phyloP scores from a whole-genome alignment of 495 filamentous ascomycete species.

The Usnea hakonensis region DNA sequence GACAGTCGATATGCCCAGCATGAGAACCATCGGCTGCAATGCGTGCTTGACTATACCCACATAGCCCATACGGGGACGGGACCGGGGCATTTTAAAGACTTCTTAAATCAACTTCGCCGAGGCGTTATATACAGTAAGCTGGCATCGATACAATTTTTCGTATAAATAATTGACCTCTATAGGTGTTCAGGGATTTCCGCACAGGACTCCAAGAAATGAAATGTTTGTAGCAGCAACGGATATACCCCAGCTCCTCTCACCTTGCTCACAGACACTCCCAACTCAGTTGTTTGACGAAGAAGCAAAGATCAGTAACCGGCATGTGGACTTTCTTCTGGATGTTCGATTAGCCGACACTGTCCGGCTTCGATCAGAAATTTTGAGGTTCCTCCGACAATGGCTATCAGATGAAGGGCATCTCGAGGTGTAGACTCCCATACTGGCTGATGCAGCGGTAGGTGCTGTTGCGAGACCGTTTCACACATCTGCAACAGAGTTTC shows the following conservation, averaged over 20 bases:
- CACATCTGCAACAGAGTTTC: conserved; percentile 63
- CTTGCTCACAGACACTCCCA: conserved; percentile 68
- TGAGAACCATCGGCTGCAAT: conserved; percentile 57
- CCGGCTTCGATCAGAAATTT: conserved; percentile 63
- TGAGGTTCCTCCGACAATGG: conserved; percentile 64
- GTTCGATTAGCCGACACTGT: conserved; percentile 54
- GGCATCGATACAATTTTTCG: conserved; percentile 8
- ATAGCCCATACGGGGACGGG: conserved; percentile 37
- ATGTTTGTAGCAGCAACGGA: conserved; percentile 61
- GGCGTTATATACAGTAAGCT: conserved; percentile 72
- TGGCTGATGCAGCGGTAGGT: conserved; percentile 67
- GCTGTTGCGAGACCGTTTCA: conserved; percentile 80
- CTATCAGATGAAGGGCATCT: conserved; percentile 63
- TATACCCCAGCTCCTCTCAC: conserved; percentile 63
- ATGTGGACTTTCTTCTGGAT: conserved; percentile 80
- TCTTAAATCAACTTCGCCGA: conserved; percentile 51
- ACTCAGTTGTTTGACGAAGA: conserved; percentile 55
- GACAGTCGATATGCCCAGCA: conserved; percentile 40
- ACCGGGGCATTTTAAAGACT: conserved; percentile 48
- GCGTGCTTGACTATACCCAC: conserved; percentile 56
- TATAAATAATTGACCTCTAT: conserved; percentile 17
- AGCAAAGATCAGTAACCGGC: conserved; percentile 56
- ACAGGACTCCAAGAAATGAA: conserved; percentile 62
- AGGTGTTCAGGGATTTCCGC: conserved; percentile 65
- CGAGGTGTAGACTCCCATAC: conserved; percentile 83